phyloP scores from a whole-genome alignment of 176 grass and related monocot species.

The Rhynchospora breviuscula region DNA sequence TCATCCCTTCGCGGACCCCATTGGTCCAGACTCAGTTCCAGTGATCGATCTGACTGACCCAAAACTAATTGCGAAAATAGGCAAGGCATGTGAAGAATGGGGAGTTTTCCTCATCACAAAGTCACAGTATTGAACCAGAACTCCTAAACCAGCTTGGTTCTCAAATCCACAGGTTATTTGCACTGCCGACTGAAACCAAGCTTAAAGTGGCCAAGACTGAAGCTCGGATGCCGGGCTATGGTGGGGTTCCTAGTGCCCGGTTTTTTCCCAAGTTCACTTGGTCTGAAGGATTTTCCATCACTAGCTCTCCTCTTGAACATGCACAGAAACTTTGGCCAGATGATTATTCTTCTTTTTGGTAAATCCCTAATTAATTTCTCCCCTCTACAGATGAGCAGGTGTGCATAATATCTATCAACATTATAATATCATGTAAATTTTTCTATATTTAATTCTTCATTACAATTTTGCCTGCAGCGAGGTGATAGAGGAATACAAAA shows the following conservation, averaged over 20 bases:
- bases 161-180: slow-evolving; percentile 44
- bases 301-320: slow-evolving; percentile 14
- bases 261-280: slow-evolving; percentile 55
- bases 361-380: background rate
- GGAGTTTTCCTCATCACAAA: slow-evolving; percentile 47
- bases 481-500: slow-evolving; percentile 52
- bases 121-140: slow-evolving; percentile 28
- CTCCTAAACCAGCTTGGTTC: slow-evolving; percentile 15
- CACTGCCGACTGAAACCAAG: slow-evolving; percentile 32
- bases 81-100: slow-evolving; percentile 53
- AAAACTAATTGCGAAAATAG: background rate
- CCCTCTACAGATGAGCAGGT: background rate
- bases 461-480: slow-evolving; percentile 27
- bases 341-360: slow-evolving; percentile 37
- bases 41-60: slow-evolving; percentile 41
- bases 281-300: slow-evolving; percentile 66
- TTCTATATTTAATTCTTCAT: background rate
- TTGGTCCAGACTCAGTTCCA: slow-evolving; percentile 24
- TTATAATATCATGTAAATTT: background rate
- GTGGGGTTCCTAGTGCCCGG: slow-evolving; percentile 28
- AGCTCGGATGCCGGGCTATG: slow-evolving; percentile 28
- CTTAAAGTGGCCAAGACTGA: slow-evolving; percentile 24
- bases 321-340: slow-evolving; percentile 55
- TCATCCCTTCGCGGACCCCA: slow-evolving; percentile 15
- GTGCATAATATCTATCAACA: background rate